Evolutionary conservation across 129 eudicot species (phyloP), one percentile per base, ranked within the genome.

Genomic region (Dittrichia graveolens): DNA sequence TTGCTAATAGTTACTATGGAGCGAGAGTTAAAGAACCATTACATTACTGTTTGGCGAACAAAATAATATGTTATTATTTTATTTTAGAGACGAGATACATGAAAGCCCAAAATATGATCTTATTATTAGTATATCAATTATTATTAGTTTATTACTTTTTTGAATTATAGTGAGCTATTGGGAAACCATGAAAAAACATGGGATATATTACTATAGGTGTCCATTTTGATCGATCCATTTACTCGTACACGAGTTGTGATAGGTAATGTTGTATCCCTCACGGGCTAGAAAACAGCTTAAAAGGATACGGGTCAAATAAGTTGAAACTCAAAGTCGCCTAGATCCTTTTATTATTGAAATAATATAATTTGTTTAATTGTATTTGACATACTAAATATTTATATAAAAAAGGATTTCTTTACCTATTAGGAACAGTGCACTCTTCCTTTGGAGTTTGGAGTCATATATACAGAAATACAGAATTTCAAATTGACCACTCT

Each of bases 361-460:
- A n/a, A 38, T 35, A 61, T 41, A 11, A 38, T 7, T 9, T 14
- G 67, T 61, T 3, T n/a, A n/a, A 61, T 38, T 12, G 14, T 14
- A 14, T n/a, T 61, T n/a, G n/a, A n/a, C n/a, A 61, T 13, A 61
- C 67, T n/a, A 39, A 61, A 1, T 13, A 7, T 39, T 5, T n/a
- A n/a, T n/a, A 7, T 14, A 14, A 61, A n/a, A n/a, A 61, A 15
- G 15, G n/a, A 2, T 43, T 16, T 52, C 34, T 15, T 53, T 79
- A 92, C 98, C 98, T 92, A 52, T 50, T 61, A 18, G 91, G 65
- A 72, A 87, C 77, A 74, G 53, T 4, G 59, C 89, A 92, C 18
- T 96, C 98, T 70, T 89, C 89, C 72, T 92, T 96, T 7, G 98
- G 98, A 54, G 96, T 92, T 96, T n/a, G n/a, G n/a, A n/a, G n/a